Base-by-base conservation (phyloP, 1,139 yeast genomes). In the Saccharomyces hybrid region DNA sequence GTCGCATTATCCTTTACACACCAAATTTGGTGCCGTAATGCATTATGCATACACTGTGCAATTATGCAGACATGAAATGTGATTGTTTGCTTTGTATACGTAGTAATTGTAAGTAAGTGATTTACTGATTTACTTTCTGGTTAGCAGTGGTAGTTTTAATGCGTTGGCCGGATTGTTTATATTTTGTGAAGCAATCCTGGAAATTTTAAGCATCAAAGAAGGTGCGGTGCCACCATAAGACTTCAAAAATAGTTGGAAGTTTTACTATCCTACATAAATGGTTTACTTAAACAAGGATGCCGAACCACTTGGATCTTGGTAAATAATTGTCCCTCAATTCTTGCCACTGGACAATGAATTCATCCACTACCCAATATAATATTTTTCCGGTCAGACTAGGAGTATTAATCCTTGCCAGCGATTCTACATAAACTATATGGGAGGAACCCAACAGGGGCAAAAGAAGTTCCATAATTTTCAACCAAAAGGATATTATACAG, bases 321-420 rank as follows among this genome's bases (percentile, higher is more conserved):
- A 49, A 59, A 6, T 32, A 23, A 63, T 84, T 83, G 53, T 69
- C 67, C 27, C 65, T 61, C 20, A 93, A 73, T 48, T 76, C 76
- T n/a, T 81, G 82, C 99, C 99, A 93, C 67, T 93, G 99, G 6
- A 93, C 98, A 0, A 93, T 66, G 57, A 93, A 85, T 29, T 93
- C 73, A 64, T 90, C 88, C 2, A 85, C 75, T 1, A 91, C 73
- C 3, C 90, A 90, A 53, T 85, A 73, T 8, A 90, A 68, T 29
- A 91, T 70, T 51, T 72, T 68, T 0, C 98, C 99, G 26, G 93
- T 83, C 41, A 90, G 71, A 66, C 97, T 90, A 55, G 93, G 76
- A 14, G 75, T 73, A 53, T 77, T 75, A 3, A 91, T 97, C 50
- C 99, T 74, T 0, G 99, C 99, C 51, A 93, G 75, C 50, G 96